Evolutionary conservation across 352 stramenopile genomes (phyloP).

Genomic region (Globisporangium okanoganense): DNA sequence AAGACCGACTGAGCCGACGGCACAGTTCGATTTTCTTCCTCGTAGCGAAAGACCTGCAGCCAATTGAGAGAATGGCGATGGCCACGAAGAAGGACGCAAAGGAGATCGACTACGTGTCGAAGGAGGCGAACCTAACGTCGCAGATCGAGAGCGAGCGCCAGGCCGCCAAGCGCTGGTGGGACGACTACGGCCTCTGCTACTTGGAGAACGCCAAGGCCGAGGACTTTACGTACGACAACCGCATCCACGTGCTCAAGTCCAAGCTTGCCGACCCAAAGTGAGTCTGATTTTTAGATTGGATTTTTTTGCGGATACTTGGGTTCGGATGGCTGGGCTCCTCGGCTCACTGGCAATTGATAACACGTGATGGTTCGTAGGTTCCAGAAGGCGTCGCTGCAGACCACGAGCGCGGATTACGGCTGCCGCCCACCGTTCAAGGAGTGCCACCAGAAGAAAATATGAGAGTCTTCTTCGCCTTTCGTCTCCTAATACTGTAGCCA

Average conservation of each 20-base stretch:
- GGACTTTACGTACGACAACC: constrained; percentile 82
- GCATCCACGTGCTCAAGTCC: constrained; percentile 62
- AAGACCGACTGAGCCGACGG: neutral
- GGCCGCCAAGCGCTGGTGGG: constrained; percentile 77
- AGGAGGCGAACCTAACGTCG: constrained; percentile 74
- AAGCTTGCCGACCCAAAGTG: constrained; percentile 57
- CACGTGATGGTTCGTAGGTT: constrained; percentile 38
- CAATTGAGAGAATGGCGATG: constrained; percentile 21
- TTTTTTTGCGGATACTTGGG: neutral
- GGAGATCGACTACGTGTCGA: constrained; percentile 82
- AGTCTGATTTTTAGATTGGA: neutral
- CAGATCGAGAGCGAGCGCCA: constrained; percentile 82
- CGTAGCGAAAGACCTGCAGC: neutral
- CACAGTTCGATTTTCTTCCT: neutral
- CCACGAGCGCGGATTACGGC: constrained; percentile 63
- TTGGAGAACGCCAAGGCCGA: constrained; percentile 71
- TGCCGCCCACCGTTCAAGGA: constrained; percentile 73
- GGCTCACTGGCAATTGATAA: neutral
- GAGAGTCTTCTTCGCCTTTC: constrained; percentile 1
- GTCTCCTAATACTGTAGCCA: neutral
- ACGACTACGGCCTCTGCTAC: constrained; percentile 79
- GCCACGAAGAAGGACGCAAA: constrained; percentile 50
- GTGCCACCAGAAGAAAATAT: constrained; percentile 59
- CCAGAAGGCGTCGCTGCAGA: constrained; percentile 46
- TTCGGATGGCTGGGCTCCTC: neutral